These are phyloP conservation scores for Artemisia princeps DNA, from an alignment of 140 eudicot species.

Conservation along the genomic window DNA sequence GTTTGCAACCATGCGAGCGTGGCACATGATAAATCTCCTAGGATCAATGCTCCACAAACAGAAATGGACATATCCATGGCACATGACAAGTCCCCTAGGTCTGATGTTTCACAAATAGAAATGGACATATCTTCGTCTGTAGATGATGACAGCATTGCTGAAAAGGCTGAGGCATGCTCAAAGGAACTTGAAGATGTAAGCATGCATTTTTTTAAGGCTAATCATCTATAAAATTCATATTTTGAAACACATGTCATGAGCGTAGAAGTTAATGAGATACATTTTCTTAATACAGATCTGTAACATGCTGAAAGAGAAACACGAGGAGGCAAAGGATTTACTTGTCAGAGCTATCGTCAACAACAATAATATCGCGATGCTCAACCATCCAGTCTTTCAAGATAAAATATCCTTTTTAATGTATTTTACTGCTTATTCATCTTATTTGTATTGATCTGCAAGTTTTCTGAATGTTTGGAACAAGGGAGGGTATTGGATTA, in stretches of 20 bases:
- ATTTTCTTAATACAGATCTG: slow-evolving; percentile 55
- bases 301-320: slow-evolving; percentile 74
- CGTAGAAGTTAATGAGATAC: slow-evolving; percentile 1
- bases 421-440: not conserved
- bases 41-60: slow-evolving; percentile 23
- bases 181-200: slow-evolving; percentile 88
- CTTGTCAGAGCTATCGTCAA: slow-evolving; percentile 73
- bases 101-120: slow-evolving; percentile 27
- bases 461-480: not conserved
- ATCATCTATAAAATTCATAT: not conserved
- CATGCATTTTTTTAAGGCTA: slow-evolving; percentile 11
- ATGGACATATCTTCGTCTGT: slow-evolving; percentile 31
- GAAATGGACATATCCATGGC: slow-evolving; percentile 30
- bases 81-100: slow-evolving; percentile 27
- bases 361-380: slow-evolving; percentile 76
- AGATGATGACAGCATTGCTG: slow-evolving; percentile 40
- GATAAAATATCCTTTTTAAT: slow-evolving; percentile 67
- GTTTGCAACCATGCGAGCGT: slow-evolving; percentile 28
- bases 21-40: slow-evolving; percentile 30
- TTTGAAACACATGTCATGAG: not conserved
- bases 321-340: slow-evolving; percentile 87
- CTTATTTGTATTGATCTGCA: not conserved
- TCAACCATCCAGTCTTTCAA: slow-evolving; percentile 63
- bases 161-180: slow-evolving; percentile 73
- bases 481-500: not conserved